Conservation (phyloP, 106 monocot species). For the Posidonia australis region DNA sequence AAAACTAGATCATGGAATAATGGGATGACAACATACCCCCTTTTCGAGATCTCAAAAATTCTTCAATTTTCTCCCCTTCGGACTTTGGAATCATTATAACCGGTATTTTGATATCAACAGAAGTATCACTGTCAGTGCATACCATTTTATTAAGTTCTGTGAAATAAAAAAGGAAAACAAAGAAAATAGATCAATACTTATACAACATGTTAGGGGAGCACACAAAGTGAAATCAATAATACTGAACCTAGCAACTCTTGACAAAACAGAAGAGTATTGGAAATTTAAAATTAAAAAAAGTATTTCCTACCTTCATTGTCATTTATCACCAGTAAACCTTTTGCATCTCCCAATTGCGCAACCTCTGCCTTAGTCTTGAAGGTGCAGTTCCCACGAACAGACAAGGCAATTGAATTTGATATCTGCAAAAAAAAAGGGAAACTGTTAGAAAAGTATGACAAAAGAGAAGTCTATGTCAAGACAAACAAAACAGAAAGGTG, state of each 20-base stretch:
- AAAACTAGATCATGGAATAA: background rate
- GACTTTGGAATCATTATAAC: conserved; percentile 72
- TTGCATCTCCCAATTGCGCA: conserved; percentile 65
- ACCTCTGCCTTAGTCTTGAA: conserved; percentile 65
- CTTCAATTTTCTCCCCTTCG: conserved; percentile 36
- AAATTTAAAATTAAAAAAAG: background rate
- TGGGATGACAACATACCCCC: conserved; percentile 21
- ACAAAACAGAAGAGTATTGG: no score
- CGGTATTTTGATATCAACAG: conserved; percentile 48
- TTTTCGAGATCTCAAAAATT: conserved; percentile 21
- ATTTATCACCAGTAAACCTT: conserved; percentile 66
- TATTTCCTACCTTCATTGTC: conserved; percentile 59
- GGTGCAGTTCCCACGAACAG: conserved; percentile 64
- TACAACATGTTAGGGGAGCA: no score
- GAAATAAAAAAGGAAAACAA: background rate
- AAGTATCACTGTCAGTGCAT: conserved; percentile 57
- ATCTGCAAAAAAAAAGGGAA: conserved; percentile 28
- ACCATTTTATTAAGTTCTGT: conserved; percentile 65
- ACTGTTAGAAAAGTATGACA: no score
- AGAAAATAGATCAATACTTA: background rate
- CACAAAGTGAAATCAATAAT: background rate
- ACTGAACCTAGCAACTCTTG: no score
- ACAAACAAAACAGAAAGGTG: no score
- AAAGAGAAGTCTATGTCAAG: no score
- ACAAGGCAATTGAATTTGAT: conserved; percentile 38